Percentiles rank a stretch among this genome's conserved stretches.
phyloP scores from a whole-genome alignment of 805 yeast genomes.

The Metschnikowia orientalis region DNA sequence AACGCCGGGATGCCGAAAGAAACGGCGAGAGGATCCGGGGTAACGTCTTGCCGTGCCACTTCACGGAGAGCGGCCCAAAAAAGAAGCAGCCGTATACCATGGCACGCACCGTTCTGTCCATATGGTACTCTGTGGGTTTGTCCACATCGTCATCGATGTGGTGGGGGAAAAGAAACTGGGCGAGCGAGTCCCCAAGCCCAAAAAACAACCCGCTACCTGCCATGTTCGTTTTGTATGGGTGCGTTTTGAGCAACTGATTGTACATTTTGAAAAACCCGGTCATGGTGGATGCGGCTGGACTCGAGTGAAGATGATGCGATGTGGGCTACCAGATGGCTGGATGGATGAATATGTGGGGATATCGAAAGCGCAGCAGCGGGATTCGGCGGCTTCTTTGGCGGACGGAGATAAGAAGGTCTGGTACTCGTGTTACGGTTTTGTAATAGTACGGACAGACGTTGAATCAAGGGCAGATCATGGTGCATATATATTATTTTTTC shows the following conservation, averaged over 20 bases:
- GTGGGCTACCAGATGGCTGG: too few species aligned
- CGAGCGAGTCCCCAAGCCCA: conserved; percentile 41
- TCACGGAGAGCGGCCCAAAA: conserved; percentile 37
- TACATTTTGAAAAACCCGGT: conserved; percentile 17
- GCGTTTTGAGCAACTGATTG: conserved; percentile 31
- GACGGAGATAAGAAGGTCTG: too few species aligned
- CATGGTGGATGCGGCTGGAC: conserved; percentile 4
- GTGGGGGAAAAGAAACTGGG: conserved; percentile 38
- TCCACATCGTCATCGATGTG: conserved; percentile 18
- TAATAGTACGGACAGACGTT: too few species aligned
- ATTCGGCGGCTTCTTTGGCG: too few species aligned
- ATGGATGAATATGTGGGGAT: too few species aligned
- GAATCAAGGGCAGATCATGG: too few species aligned
- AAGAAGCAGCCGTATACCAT: conserved; percentile 35
- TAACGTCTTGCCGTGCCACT: conserved; percentile 36
- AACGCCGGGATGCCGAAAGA: conserved; percentile 15
- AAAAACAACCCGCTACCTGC: conserved; percentile 47
- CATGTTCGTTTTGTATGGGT: conserved; percentile 54
- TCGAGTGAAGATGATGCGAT: neutral
- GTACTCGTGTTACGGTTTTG: too few species aligned
- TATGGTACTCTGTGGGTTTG: conserved; percentile 22
- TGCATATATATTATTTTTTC: too few species aligned
- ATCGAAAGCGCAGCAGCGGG: too few species aligned
- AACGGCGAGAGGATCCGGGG: conserved; percentile 36
- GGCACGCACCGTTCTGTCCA: conserved; percentile 33